These are phyloP conservation scores for Polygonum aviculare DNA, from an alignment of 148 eudicot species.

Conservation along the genomic window DNA sequence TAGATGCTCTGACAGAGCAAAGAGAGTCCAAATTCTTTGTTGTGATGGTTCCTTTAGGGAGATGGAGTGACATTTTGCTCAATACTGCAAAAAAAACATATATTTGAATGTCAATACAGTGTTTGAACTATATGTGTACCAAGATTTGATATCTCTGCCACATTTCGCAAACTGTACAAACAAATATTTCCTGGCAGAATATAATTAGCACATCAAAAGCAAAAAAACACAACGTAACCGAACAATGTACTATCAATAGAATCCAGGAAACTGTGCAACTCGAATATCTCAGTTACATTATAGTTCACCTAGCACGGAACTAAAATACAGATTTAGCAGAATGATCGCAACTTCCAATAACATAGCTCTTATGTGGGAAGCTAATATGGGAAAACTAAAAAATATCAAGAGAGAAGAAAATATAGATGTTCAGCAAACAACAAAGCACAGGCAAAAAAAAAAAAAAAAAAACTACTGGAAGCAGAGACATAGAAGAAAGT, in stretches of 20 bases:
- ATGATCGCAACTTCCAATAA: background rate
- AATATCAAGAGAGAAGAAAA: background rate
- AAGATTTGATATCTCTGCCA: background rate
- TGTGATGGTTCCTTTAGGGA: slow-evolving; percentile 14
- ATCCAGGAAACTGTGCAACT: background rate
- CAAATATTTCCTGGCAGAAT: background rate
- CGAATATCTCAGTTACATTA: background rate
- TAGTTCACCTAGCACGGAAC: background rate
- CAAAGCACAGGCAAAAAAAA: background rate
- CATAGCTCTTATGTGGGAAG: background rate
- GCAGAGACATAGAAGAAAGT: background rate
- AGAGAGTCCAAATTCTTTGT: slow-evolving; percentile 8
- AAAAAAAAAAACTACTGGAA: background rate
- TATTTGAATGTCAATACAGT: background rate
- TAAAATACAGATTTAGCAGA: background rate
- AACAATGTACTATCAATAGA: background rate
- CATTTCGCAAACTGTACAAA: background rate
- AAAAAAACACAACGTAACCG: background rate
- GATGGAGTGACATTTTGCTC: slow-evolving; percentile 13
- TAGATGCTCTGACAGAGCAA: slow-evolving; percentile 5
- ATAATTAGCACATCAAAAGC: background rate
- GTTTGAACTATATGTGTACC: background rate
- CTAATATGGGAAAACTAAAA: background rate
- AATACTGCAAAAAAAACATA: slow-evolving; percentile 24
- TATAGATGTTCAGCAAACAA: background rate